Evolutionary conservation across 371 early-diverging fungal genomes (phyloP), one percentile per base, ranked within the genome.

Genomic region (Mortierella sp.): DNA sequence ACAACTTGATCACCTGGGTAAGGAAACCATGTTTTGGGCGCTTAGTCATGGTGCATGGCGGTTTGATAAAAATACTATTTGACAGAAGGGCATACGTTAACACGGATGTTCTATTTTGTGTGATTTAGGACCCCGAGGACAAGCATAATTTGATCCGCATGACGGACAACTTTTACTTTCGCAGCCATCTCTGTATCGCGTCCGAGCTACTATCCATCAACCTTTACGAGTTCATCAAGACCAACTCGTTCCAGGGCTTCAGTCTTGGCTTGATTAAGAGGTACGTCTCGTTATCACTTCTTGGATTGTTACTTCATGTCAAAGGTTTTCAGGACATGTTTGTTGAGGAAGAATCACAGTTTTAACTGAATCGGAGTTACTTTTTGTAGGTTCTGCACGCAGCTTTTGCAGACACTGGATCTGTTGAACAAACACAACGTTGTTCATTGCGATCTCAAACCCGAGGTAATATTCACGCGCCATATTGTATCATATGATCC

Each of bases 381-480:
- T 40, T 63, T 40, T 53, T 26, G 14, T 14, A 58, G 94, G 41
- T 94, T 99, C 44, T 89, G 96, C 4, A 85, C 87, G 3, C 99
- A 99, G 81, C 86, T 99, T 47, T 88, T 99, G 52, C 90, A 94
- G 66, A 94, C 96, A 22, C 82, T 99, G 50, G 85, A 89, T 47
- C 74, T 97, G n/a, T 85, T 99, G 74, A 81, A 87, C 43, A 79
- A 87, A 34, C 89, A 95, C 66, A 89, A 92, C 47, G 96, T 99
- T 64, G 94, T 98, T n/a, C 99, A 99, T 80, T 97, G 99, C 78
- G 99, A 99, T 86, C 87, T 99, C 70, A 99, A 99, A 75, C 99
- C 99, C 9, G 99, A 99, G 92, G 95, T 94, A 88, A 58, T 29
- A 34, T 58, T 6, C 34, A 7, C 6, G 31, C 50, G 43, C 39